These are phyloP conservation scores for Citropsis articulata DNA, from an alignment of 345 rosid species.

Conservation along the genomic window DNA sequence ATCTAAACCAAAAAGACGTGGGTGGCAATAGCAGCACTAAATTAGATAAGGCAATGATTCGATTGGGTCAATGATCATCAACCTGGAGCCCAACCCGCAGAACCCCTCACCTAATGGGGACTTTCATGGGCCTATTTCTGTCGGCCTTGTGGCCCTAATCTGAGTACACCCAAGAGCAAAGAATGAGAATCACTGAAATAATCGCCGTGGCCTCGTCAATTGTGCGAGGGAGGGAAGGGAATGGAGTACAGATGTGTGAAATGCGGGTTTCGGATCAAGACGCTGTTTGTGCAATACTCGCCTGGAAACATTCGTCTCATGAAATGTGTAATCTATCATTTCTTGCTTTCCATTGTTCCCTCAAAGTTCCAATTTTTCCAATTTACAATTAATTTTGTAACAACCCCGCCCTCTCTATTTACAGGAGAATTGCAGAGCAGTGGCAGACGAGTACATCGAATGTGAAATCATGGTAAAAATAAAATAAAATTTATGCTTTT, in stretches of 20 bases:
- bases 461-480: conserved; percentile 70
- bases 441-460: conserved; percentile 77
- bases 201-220: too few species aligned
- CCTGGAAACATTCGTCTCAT: conserved; percentile 70
- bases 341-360: neutral
- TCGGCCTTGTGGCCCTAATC: too few species aligned
- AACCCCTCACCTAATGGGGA: too few species aligned
- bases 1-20: too few species aligned
- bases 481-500: neutral
- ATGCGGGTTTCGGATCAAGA: conserved; percentile 55
- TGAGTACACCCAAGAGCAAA: too few species aligned
- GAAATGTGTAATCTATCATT: conserved; percentile 57
- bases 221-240: too few species aligned
- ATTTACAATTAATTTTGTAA: neutral
- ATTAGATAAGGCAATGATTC: too few species aligned
- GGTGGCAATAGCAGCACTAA: too few species aligned
- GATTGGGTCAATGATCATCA: neutral
- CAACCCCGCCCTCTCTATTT: neutral
- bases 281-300: conserved; percentile 66
- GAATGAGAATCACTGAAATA: too few species aligned
- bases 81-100: neutral
- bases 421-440: conserved; percentile 63
- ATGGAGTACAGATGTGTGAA: conserved; percentile 58
- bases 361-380: neutral
- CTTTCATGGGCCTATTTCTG: too few species aligned